A percentile compares a stretch with the other conserved stretches of the same genome.
Evolutionary conservation across 2,329 filamentous ascomycete genomes (phyloP).

Genomic region (Trichoderma sp.): DNA sequence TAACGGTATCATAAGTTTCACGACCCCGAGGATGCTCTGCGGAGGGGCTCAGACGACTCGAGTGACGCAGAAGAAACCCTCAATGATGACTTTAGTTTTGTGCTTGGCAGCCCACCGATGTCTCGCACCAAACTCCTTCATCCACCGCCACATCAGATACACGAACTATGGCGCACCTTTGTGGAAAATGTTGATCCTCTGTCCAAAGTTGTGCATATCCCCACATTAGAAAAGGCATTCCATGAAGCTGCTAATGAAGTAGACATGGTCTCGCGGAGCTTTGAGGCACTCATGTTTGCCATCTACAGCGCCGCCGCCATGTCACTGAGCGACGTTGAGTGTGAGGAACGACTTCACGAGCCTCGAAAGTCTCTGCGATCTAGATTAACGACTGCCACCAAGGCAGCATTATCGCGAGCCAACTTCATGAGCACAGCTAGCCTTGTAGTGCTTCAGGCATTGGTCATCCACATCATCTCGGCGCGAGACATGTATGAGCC

Average conservation of each 20-base stretch:
- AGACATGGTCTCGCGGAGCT: constrained; percentile 4
- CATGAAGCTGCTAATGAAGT: background rate
- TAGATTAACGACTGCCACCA: background rate
- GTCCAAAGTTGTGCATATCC: constrained; percentile 11
- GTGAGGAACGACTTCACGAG: constrained; percentile 9
- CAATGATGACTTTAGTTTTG: constrained; percentile 12
- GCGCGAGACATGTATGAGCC: constrained; percentile 6
- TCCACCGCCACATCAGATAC: constrained; percentile 4
- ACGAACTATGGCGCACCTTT: constrained; percentile 6
- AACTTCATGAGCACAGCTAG: background rate
- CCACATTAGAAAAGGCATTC: constrained; percentile 1
- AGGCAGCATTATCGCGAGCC: background rate
- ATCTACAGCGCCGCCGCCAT: constrained; percentile 9
- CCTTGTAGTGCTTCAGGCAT: constrained; percentile 7
- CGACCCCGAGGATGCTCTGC: constrained; percentile 14
- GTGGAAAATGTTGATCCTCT: constrained; percentile 15
- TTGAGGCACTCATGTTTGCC: constrained; percentile 18
- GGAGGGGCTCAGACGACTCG: constrained; percentile 5
- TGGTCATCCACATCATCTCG: constrained; percentile 11
- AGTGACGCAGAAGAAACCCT: constrained; percentile 11
- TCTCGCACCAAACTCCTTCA: constrained; percentile 9
- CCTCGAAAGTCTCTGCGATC: constrained; percentile 7
- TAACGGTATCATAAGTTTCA: constrained; percentile 6
- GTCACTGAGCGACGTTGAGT: constrained; percentile 14
- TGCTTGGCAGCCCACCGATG: background rate